phyloP scores from a whole-genome alignment of 768 basidiomycete genomes.

The Collybia mongolica region DNA sequence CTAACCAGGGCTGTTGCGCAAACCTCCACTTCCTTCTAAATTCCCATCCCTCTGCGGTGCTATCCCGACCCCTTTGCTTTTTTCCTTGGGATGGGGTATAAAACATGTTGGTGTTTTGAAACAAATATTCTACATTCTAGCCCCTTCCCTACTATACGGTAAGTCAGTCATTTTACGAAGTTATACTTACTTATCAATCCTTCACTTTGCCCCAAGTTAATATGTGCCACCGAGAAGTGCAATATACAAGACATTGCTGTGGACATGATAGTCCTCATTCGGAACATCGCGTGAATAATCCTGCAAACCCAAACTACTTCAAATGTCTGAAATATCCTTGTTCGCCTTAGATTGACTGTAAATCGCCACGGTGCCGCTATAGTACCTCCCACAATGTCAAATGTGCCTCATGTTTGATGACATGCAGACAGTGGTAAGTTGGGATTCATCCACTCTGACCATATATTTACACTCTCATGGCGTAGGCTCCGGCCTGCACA shows the following conservation, averaged over 20 bases:
- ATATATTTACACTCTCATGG: not conserved
- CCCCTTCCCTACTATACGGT: too few species aligned
- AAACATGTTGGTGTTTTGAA: too few species aligned
- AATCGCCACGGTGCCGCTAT: constrained; percentile 12
- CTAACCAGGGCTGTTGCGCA: too few species aligned
- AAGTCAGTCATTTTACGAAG: too few species aligned
- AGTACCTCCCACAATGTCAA: constrained; percentile 6
- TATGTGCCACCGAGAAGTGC: constrained; percentile 18
- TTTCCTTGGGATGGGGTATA: too few species aligned
- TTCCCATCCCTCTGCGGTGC: too few species aligned
- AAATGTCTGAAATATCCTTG: not conserved
- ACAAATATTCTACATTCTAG: too few species aligned
- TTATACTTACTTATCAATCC: too few species aligned
- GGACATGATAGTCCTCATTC: constrained; percentile 10
- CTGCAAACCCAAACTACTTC: not conserved
- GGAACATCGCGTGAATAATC: not conserved
- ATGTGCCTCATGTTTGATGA: constrained; percentile 7
- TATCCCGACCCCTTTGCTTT: too few species aligned
- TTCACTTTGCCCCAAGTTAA: too few species aligned
- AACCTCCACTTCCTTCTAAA: too few species aligned
- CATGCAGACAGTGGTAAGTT: constrained; percentile 14
- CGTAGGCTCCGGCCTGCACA: constrained; percentile 12
- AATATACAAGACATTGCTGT: constrained; percentile 10
- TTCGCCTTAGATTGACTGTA: constrained; percentile 11
- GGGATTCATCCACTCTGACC: not conserved